phyloP scores from a whole-genome alignment of 257 asterid species.

The Coffea canephora region DNA sequence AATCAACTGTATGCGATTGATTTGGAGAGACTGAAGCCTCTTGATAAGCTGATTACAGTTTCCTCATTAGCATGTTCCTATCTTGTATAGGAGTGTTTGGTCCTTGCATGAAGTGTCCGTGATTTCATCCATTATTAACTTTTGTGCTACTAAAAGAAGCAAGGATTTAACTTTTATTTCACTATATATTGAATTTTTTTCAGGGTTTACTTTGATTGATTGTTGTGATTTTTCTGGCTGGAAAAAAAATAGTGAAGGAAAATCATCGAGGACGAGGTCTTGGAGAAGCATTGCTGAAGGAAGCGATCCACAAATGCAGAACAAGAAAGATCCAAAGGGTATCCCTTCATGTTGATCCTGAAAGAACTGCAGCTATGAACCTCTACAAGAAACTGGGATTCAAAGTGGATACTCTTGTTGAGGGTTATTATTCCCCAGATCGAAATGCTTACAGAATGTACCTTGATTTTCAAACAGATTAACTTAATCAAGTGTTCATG shows the following conservation, averaged over 20 bases:
- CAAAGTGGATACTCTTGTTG: slow-evolving; percentile 63
- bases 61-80: background rate
- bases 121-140: no score
- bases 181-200: no score
- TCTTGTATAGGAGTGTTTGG: background rate
- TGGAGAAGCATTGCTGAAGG: slow-evolving; percentile 78
- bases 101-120: background rate
- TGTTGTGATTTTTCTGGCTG: background rate
- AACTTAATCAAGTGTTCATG: slow-evolving; percentile 11
- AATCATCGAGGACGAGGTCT: slow-evolving; percentile 58
- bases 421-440: slow-evolving; percentile 65
- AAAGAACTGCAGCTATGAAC: slow-evolving; percentile 61
- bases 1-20: no score
- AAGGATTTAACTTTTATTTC: no score
- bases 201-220: no score
- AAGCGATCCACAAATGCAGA: slow-evolving; percentile 69
- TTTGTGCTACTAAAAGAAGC: no score
- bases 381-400: slow-evolving; percentile 82
- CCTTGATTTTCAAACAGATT: slow-evolving; percentile 50
- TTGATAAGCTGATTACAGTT: background rate
- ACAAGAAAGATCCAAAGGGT: slow-evolving; percentile 60
- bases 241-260: slow-evolving; percentile 56
- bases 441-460: slow-evolving; percentile 88
- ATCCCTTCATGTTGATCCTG: slow-evolving; percentile 85
- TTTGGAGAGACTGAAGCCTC: background rate